A percentile compares a stretch with the other conserved stretches of the same genome.
phyloP scores from a whole-genome alignment of 2,329 filamentous ascomycete species.

The Calycina herbarum region DNA sequence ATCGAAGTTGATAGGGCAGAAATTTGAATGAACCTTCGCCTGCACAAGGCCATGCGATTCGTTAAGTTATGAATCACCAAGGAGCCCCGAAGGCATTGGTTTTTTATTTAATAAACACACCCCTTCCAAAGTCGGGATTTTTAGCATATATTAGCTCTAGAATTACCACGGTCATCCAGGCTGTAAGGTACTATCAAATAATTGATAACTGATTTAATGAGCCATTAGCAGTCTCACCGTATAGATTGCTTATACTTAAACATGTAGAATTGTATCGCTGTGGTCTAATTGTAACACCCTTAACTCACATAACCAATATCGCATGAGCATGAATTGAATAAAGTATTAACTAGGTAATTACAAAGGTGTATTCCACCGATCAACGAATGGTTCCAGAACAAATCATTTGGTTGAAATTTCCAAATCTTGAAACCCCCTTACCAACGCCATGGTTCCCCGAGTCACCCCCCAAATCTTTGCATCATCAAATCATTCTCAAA shows the following conservation, averaged over 20 bases:
- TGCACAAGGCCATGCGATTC: constrained; percentile 18
- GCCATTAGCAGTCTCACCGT: constrained; percentile 18
- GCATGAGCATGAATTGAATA: not conserved
- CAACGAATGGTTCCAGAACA: constrained; percentile 22
- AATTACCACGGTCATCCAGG: constrained; percentile 20
- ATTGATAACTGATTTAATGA: constrained; percentile 23
- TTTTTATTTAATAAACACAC: constrained; percentile 20
- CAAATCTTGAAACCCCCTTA: constrained; percentile 14
- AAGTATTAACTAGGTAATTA: constrained; percentile 26
- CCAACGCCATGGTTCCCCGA: constrained; percentile 4
- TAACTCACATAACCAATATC: not conserved
- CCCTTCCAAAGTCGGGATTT: constrained; percentile 17
- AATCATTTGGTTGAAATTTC: constrained; percentile 2
- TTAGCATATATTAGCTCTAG: constrained; percentile 15
- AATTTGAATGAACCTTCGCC: constrained; percentile 12
- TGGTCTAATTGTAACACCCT: not conserved
- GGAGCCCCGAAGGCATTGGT: constrained; percentile 19
- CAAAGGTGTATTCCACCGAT: constrained; percentile 10
- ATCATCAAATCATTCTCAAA: constrained; percentile 28
- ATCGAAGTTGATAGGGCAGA: no score
- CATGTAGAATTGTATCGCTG: not conserved
- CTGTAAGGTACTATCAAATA: constrained; percentile 22
- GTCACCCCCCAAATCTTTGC: constrained; percentile 17
- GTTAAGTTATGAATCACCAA: constrained; percentile 20
- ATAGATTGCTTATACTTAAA: constrained; percentile 8